These are phyloP conservation scores for Fusarium equiseti DNA, from an alignment of 2,329 filamentous ascomycete species.

Conservation along the genomic window DNA sequence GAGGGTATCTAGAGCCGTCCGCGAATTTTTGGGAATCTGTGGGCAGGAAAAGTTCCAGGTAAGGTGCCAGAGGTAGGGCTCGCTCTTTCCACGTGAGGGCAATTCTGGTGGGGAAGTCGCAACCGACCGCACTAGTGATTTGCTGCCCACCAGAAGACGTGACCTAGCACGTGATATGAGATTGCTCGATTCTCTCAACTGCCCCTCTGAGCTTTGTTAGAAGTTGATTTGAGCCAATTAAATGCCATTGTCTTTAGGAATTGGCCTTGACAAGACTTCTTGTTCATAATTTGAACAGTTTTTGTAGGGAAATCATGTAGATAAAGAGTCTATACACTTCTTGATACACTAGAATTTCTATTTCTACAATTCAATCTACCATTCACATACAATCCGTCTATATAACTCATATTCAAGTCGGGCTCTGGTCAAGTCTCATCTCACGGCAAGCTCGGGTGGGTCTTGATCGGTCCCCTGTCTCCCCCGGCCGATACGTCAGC, in stretches of 20 bases:
- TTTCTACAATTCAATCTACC: neutral
- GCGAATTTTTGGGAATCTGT: constrained; percentile 52
- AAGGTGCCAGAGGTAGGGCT: constrained; percentile 50
- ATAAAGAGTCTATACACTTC: neutral
- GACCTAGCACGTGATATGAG: constrained; percentile 39
- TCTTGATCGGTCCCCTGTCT: constrained; percentile 41
- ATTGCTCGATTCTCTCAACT: neutral
- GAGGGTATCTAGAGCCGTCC: constrained; percentile 57
- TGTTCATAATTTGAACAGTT: neutral
- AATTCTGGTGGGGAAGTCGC: constrained; percentile 13
- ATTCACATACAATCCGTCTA: neutral
- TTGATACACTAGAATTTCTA: too few relatives aligned
- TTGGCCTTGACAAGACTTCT: neutral
- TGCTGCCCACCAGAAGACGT: constrained; percentile 33
- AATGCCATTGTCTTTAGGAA: neutral
- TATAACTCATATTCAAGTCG: neutral
- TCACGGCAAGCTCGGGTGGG: constrained; percentile 44
- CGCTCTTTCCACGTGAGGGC: constrained; percentile 54
- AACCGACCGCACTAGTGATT: constrained; percentile 36
- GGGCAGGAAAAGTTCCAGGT: constrained; percentile 59
- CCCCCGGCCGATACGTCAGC: constrained; percentile 53
- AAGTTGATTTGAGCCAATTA: constrained; percentile 17
- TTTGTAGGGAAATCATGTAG: neutral
- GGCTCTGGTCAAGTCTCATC: neutral
- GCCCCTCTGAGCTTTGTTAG: neutral